Evolutionary conservation across 148 eudicot species (phyloP), one percentile per base, ranked within the genome.

Genomic region (Cornus kousa): DNA sequence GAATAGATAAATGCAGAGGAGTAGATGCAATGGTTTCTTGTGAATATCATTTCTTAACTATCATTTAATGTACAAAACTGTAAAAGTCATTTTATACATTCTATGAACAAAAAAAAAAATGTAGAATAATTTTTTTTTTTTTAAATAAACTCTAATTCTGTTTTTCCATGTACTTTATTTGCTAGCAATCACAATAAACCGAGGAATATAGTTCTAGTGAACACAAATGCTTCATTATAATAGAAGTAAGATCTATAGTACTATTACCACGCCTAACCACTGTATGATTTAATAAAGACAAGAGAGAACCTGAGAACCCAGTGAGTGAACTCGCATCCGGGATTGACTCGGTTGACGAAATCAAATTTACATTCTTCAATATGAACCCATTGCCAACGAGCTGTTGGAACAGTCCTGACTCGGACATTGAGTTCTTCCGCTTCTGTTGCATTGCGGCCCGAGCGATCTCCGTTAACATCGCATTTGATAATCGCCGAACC

Each of bases 381-480:
- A 90, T 6, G 35, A 78, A 87, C 64, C 84, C 91, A 23, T 82
- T 89, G 24, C 83, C 86, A 43, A 86, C 86, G 81, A 94, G 91
- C 76, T 91, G 92, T 80, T 80, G 89, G 69, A 94, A 81, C 35
- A 94, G 64, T 2, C 81, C 83, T 9, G 90, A 83, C 90, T 94
- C 98, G 9, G 87, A 79, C 31, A 92, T 86, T 74, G 87, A 32
- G 82, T 76, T 86, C 81, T 85, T 92, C 68, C 85, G 87, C 77
- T 86, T 89, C 78, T 79, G 87, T 16, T 87, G 94, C 0, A 85
- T 81, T 5, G 88, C 75, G 3, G 53, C 75, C 5, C 94, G 76
- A 3, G 88, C 97, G 1, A 94, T 94, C 37, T 90, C 89, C 2
- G 84, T 91, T 78, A 92, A 46, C 80, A 90, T 87, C 7, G 89